Conservation (phyloP, 495 filamentous ascomycete species). For the Xanthoparmelia taractica region DNA sequence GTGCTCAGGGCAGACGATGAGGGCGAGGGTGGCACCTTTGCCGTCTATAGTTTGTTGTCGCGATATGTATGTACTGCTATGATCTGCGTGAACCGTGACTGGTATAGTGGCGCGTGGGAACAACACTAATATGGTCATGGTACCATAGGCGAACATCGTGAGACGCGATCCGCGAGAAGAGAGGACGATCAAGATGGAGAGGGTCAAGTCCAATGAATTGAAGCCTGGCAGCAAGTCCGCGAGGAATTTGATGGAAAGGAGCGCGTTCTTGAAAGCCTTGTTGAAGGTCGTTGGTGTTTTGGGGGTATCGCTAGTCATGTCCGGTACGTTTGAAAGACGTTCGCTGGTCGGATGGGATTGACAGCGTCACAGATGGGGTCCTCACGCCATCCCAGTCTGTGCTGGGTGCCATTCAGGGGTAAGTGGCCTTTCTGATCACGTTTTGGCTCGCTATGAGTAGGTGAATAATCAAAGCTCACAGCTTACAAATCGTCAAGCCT, state of each 20-base stretch:
- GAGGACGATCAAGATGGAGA: slow-evolving; percentile 52
- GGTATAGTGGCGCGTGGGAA: background rate
- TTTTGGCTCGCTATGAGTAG: background rate
- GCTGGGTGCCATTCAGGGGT: slow-evolving; percentile 62
- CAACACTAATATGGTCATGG: background rate
- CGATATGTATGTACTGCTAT: slow-evolving; percentile 48
- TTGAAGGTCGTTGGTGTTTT: slow-evolving; percentile 63
- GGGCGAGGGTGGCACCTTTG: slow-evolving; percentile 72
- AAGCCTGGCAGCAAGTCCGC: slow-evolving; percentile 43
- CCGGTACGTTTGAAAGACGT: slow-evolving; percentile 26
- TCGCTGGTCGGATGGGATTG: background rate
- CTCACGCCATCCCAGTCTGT: slow-evolving; percentile 65
- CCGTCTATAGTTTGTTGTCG: slow-evolving; percentile 61
- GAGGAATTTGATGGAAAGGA: slow-evolving; percentile 52
- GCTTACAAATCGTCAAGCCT: slow-evolving; percentile 42
- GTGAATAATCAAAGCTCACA: background rate
- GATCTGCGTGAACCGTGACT: background rate
- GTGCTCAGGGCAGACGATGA: slow-evolving; percentile 66
- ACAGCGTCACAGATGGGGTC: slow-evolving; percentile 47
- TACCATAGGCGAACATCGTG: slow-evolving; percentile 45
- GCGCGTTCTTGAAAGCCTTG: slow-evolving; percentile 40
- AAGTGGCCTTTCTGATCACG: background rate
- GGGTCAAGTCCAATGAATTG: slow-evolving; percentile 49
- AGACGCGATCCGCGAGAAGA: slow-evolving; percentile 48
- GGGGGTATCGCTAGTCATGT: slow-evolving; percentile 62